Evolutionary conservation across 1,139 yeast genomes (phyloP), one percentile per base, ranked within the genome.

Genomic region (Arxiozyma slooffiae): DNA sequence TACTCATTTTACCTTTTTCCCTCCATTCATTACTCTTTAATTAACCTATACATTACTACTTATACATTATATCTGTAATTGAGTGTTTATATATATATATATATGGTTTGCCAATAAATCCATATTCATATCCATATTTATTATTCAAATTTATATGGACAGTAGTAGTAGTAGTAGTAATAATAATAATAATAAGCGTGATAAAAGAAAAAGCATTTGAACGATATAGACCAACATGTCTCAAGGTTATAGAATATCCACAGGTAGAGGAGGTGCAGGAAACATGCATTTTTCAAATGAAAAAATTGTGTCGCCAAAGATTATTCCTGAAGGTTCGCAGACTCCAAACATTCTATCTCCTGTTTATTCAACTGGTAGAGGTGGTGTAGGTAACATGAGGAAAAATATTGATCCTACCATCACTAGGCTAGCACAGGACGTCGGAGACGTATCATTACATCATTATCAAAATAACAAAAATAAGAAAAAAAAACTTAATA

Each of bases 221-320:
- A 20, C 43, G 6, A 16, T 22, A 30, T 23, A n/a, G n/a, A n/a
- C 2, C 20, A 38, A 20, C 9, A 44, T 38, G 48, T 23, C 45
- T 8, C 48, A 40, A 50, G 22, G 45, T n/a, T 60, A 57, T 44
- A 57, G 47, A 48, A 53, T 64, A 57, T 78, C 85, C n/a, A 82
- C 88, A 0, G 92, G 92, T 11, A 74, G 94, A 47, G 94, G 94
- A 11, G 92, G 94, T 4, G 85, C 86, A 0, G 92, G 92, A 8
- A 85, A 85, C 63, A 80, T 85, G 52, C 73, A 76, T 56, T 58
- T 72, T 1, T 70, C 80, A 9, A 62, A 60, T 43, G 65, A 71
- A 42, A 64, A 71, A 39, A 80, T 81, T 8, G 74, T 80, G 11
- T 41, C 44, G 2, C 84, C 84, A 2, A 76, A 73, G 50, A 64